A percentile compares a stretch with the other conserved stretches of the same genome.
Evolutionary conservation across 1,284 basidiomycete species (phyloP).

Genomic region (Wallemia mellicola): DNA sequence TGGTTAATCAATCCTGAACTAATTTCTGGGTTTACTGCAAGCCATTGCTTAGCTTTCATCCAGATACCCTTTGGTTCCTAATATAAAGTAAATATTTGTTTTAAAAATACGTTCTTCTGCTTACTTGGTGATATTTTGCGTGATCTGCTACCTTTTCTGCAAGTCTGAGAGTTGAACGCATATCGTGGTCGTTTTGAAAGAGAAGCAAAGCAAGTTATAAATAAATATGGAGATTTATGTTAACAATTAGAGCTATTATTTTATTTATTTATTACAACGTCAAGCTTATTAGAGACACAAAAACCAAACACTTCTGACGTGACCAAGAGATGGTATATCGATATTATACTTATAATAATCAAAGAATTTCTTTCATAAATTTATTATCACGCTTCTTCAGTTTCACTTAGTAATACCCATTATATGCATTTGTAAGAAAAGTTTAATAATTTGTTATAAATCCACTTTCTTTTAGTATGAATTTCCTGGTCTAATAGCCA

Average conservation of each 20-base stretch:
- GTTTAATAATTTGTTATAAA: not conserved
- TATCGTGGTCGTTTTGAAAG: too few relatives aligned
- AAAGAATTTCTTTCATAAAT: too few relatives aligned
- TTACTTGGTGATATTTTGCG: not conserved
- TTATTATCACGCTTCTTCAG: too few relatives aligned
- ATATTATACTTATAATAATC: too few relatives aligned
- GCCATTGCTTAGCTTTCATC: not conserved
- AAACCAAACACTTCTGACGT: too few relatives aligned
- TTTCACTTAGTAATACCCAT: not conserved
- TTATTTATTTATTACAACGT: too few relatives aligned
- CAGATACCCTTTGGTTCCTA: not conserved
- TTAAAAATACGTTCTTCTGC: not conserved
- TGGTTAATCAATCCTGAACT: not conserved
- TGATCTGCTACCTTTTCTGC: not conserved
- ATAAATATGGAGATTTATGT: too few relatives aligned
- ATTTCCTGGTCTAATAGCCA: slow-evolving; percentile 22
- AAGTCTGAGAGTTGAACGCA: not conserved
- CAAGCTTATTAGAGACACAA: too few relatives aligned
- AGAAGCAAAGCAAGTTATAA: too few relatives aligned
- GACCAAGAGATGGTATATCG: too few relatives aligned
- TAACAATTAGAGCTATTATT: too few relatives aligned
- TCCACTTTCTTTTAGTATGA: slow-evolving; percentile 1
- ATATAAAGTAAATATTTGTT: not conserved
- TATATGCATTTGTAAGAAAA: not conserved
- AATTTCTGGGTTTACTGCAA: not conserved